Conservation (phyloP, 2,329 filamentous ascomycete genomes). For the Aspergillus quadrilineatus region DNA sequence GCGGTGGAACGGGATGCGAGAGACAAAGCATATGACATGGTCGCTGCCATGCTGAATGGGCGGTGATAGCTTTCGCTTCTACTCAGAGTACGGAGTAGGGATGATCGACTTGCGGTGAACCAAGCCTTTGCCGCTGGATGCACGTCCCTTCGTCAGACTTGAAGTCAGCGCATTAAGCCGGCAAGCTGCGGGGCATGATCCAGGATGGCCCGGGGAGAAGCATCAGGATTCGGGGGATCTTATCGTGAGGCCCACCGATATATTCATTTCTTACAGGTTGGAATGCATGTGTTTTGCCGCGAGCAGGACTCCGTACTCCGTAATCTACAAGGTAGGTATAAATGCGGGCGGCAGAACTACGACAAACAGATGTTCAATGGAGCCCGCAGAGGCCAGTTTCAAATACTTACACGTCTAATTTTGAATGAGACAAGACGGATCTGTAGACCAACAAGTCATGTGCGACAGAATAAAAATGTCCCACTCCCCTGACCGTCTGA, state of each 20-base stretch:
- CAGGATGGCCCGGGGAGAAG: background rate
- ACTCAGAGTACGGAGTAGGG: too few species aligned
- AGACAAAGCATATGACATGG: constrained; percentile 37
- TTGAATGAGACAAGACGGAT: background rate
- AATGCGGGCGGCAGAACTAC: background rate
- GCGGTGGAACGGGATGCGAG: constrained; percentile 30
- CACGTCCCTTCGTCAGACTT: background rate
- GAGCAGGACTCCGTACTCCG: background rate
- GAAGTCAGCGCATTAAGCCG: background rate
- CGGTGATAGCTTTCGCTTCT: background rate
- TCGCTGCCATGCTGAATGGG: constrained; percentile 30
- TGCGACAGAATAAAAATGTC: background rate
- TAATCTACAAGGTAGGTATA: background rate
- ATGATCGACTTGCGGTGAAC: constrained; percentile 3
- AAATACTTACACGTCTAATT: background rate
- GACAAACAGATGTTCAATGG: background rate
- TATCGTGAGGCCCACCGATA: constrained; percentile 1
- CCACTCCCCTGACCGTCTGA: constrained; percentile 7
- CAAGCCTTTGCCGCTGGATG: background rate
- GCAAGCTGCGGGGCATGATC: background rate
- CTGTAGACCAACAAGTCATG: background rate
- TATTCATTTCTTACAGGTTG: background rate
- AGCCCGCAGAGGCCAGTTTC: background rate
- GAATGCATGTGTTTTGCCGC: background rate
- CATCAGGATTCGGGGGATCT: background rate